These are phyloP conservation scores for Wallacemonas sp. DNA, from an alignment of 208 protist genomes.

Conservation along the genomic window DNA sequence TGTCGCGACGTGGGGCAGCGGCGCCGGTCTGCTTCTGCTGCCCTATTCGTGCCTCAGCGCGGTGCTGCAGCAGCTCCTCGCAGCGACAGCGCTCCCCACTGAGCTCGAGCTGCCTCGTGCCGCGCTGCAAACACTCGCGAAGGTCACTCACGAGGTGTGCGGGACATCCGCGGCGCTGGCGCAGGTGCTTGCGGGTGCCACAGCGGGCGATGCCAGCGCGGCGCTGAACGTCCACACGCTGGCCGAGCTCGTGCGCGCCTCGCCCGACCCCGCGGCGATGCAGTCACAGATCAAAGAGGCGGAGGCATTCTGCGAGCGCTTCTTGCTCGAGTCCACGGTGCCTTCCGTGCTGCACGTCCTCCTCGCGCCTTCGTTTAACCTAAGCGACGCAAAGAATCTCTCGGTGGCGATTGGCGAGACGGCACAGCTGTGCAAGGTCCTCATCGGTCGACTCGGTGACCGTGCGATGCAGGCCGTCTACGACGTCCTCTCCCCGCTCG, in stretches of 20 bases:
- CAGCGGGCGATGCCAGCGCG: not conserved
- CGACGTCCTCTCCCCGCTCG: conserved; percentile 24
- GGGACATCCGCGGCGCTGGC: conserved; percentile 1
- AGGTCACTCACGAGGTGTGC: conserved; percentile 36
- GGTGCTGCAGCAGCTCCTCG: conserved; percentile 39
- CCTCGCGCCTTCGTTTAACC: conserved; percentile 40
- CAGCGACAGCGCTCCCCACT: conserved; percentile 38
- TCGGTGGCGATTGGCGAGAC: conserved; percentile 48
- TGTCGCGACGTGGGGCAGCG: conserved; percentile 48
- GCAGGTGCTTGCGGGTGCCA: not conserved
- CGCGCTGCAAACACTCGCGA: conserved; percentile 50
- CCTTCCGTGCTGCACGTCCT: conserved; percentile 14
- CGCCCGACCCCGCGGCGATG: not conserved
- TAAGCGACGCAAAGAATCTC: conserved; percentile 70
- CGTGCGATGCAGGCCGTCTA: conserved; percentile 48
- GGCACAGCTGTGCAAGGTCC: conserved; percentile 32
- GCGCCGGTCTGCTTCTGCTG: conserved; percentile 33
- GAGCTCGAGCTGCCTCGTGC: conserved; percentile 70
- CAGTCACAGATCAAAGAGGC: not conserved
- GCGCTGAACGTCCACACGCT: not conserved
- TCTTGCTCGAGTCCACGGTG: conserved; percentile 24
- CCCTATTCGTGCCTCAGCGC: conserved; percentile 20
- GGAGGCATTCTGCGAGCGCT: not conserved
- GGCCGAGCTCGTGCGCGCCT: not conserved
- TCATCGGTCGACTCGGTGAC: conserved; percentile 29